A percentile compares a stretch with the other conserved stretches of the same genome.
phyloP scores from a whole-genome alignment of 73 alveolate species.

The Stentor coeruleus region DNA sequence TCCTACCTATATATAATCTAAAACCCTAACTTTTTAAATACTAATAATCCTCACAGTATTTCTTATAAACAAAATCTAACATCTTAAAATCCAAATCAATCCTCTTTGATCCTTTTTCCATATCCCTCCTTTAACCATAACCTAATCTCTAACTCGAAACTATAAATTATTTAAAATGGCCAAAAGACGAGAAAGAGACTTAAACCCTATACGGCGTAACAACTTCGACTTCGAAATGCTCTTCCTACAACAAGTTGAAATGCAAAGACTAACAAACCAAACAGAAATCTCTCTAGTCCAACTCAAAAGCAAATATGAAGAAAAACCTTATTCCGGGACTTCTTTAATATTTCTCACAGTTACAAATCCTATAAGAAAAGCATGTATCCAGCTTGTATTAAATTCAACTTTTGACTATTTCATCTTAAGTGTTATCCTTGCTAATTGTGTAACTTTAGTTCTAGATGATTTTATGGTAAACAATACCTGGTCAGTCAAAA shows the following conservation, averaged over 20 bases:
- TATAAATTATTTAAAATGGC: neutral
- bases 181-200: neutral
- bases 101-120: too few species aligned
- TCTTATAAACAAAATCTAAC: too few species aligned
- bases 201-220: neutral
- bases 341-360: neutral
- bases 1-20: too few species aligned
- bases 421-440: slow-evolving; percentile 39
- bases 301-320: neutral
- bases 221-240: slow-evolving; percentile 14
- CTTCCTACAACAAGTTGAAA: neutral
- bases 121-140: too few species aligned
- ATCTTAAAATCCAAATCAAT: too few species aligned
- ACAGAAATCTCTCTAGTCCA: neutral
- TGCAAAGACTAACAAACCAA: neutral
- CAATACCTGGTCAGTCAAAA: neutral
- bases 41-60: too few species aligned
- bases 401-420: slow-evolving; percentile 52
- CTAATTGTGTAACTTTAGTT: slow-evolving; percentile 45
- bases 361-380: slow-evolving; percentile 1
- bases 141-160: too few species aligned
- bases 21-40: too few species aligned
- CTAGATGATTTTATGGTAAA: slow-evolving; percentile 20
- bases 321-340: neutral
- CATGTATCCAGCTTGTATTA: slow-evolving; percentile 26